These are phyloP conservation scores for Prunus yedoensis DNA, from an alignment of 331 rosid genomes.

Conservation along the genomic window DNA sequence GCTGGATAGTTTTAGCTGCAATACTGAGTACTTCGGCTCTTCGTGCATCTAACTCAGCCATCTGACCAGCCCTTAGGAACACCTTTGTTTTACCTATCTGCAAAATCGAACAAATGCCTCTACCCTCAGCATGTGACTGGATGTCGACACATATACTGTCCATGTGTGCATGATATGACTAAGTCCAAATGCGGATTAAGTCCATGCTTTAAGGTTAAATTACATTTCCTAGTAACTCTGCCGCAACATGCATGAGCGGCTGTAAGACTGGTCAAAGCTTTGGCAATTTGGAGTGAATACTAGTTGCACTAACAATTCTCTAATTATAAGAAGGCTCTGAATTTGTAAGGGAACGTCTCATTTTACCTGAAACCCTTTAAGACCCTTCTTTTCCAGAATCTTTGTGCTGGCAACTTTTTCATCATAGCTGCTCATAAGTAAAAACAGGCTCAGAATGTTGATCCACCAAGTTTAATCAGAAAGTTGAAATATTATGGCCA, in stretches of 20 bases:
- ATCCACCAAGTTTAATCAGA: conserved; percentile 14
- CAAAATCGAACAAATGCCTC: conserved; percentile 28
- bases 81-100: conserved; percentile 96
- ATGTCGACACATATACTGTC: conserved; percentile 3
- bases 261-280: not conserved
- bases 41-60: conserved; percentile 95
- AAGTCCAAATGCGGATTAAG: not conserved
- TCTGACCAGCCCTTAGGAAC: conserved; percentile 98
- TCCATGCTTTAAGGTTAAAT: not conserved
- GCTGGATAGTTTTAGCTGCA: conserved; percentile 88
- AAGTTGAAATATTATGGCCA: conserved; percentile 14
- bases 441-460: conserved; percentile 30
- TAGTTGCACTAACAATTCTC: conserved; percentile 7
- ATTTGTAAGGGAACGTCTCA: conserved; percentile 24
- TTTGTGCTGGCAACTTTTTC: conserved; percentile 72
- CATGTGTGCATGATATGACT: not conserved
- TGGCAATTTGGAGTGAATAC: conserved; percentile 11
- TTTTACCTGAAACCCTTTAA: conserved; percentile 94
- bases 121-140: conserved; percentile 18
- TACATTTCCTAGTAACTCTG: not conserved
- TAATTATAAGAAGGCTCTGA: not conserved
- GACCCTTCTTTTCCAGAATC: conserved; percentile 80
- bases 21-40: conserved; percentile 77
- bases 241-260: not conserved
- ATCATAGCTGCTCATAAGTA: conserved; percentile 54